phyloP scores from a whole-genome alignment of 495 filamentous ascomycete genomes.

The Penicilliopsis zonata region DNA sequence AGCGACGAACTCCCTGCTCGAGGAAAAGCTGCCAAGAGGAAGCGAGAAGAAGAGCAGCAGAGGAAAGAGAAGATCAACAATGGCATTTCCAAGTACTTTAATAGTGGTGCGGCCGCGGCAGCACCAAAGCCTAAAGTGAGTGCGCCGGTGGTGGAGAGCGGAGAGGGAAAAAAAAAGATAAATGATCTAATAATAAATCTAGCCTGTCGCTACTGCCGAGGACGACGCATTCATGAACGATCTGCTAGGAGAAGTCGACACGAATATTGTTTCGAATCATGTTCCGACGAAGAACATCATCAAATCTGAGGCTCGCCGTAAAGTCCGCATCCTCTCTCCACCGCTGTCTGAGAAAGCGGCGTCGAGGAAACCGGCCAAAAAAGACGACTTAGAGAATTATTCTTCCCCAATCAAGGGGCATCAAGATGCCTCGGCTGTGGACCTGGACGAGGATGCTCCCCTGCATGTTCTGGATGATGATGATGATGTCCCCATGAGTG shows the following conservation, averaged over 20 bases:
- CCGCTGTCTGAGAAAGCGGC: slow-evolving; percentile 37
- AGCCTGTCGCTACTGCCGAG: slow-evolving; percentile 55
- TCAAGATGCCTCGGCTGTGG: slow-evolving; percentile 19
- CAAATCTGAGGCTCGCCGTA: slow-evolving; percentile 61
- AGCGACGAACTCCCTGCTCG: slow-evolving; percentile 55
- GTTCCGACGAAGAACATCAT: slow-evolving; percentile 48
- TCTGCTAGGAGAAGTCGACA: slow-evolving; percentile 81
- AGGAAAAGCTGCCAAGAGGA: slow-evolving; percentile 70
- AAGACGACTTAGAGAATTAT: slow-evolving; percentile 32
- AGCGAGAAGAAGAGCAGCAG: slow-evolving; percentile 80
- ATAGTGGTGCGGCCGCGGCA: slow-evolving; percentile 49
- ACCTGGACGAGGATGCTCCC: slow-evolving; percentile 45
- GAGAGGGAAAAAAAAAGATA: no score
- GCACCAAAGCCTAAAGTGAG: slow-evolving; percentile 71
- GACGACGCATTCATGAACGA: slow-evolving; percentile 77
- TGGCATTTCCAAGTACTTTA: slow-evolving; percentile 90
- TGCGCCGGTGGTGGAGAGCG: slow-evolving; percentile 1
- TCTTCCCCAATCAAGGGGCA: slow-evolving; percentile 21
- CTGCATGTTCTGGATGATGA: slow-evolving; percentile 29
- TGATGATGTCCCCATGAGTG: slow-evolving; percentile 73
- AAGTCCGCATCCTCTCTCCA: slow-evolving; percentile 71
- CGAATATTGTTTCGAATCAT: slow-evolving; percentile 52
- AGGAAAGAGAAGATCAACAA: slow-evolving; percentile 78
- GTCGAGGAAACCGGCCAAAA: slow-evolving; percentile 30
- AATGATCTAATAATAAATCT: neutral